Evolutionary conservation across 345 rosid genomes (phyloP).

Genomic region (Eucalyptus cloeziana): DNA sequence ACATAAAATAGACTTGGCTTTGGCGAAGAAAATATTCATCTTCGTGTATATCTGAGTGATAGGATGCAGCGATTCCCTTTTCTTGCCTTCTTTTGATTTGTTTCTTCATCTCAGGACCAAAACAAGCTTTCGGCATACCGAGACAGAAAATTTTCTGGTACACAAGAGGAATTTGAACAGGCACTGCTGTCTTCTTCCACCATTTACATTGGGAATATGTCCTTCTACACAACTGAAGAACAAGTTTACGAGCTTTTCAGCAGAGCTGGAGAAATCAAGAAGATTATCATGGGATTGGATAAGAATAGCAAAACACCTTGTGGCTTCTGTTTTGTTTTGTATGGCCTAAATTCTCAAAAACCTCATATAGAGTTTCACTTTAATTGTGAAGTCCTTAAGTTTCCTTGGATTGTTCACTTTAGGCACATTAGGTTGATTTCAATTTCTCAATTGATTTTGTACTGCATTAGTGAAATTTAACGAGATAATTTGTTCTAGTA

Average conservation of each 20-base stretch:
- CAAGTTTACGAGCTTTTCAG: constrained; percentile 95
- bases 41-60: not conserved
- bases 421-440: not conserved
- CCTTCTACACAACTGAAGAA: constrained; percentile 95
- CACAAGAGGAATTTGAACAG: constrained; percentile 84
- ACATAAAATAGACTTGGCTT: not conserved
- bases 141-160: constrained; percentile 71
- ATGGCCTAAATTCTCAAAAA: not conserved
- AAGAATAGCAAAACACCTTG: constrained; percentile 96
- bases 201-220: constrained; percentile 85
- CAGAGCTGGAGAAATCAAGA: constrained; percentile 91
- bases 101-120: constrained; percentile 34
- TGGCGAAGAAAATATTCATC: not conserved
- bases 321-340: constrained; percentile 93
- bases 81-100: not conserved
- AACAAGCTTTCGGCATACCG: constrained; percentile 78
- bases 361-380: not conserved
- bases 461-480: not conserved
- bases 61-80: not conserved
- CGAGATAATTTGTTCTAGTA: not conserved
- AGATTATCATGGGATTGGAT: constrained; percentile 95
- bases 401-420: not conserved
- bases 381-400: not conserved
- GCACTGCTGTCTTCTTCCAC: constrained; percentile 60
- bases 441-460: not conserved